A percentile compares a stretch with the other conserved stretches of the same genome.
phyloP scores from a whole-genome alignment of 208 protist genomes.

The Tritrichomonas musculus region DNA sequence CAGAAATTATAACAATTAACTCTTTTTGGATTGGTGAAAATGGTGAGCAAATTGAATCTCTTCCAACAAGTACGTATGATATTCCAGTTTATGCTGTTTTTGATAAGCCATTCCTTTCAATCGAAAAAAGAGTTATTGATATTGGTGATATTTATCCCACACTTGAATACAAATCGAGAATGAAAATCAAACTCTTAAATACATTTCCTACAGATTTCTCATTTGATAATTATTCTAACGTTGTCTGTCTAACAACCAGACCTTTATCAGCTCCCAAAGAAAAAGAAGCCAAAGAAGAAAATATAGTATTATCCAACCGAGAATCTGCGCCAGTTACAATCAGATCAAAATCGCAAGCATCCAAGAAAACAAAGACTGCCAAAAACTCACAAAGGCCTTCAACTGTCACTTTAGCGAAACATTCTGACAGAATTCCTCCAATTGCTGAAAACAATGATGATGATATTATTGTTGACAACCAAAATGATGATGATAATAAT shows the following conservation, averaged over 20 bases:
- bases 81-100: slow-evolving; percentile 15
- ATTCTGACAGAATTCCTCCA: too few species aligned
- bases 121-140: slow-evolving; percentile 2
- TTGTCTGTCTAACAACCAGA: too few species aligned
- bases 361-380: neutral
- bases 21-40: neutral
- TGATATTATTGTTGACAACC: neutral
- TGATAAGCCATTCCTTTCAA: neutral
- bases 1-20: slow-evolving; percentile 2
- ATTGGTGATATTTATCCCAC: slow-evolving; percentile 15
- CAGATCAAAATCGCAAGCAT: neutral
- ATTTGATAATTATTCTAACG: too few species aligned
- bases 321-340: neutral
- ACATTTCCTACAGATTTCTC: neutral
- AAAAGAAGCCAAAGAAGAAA: too few species aligned
- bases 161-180: neutral
- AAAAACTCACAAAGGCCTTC: too few species aligned
- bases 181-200: neutral
- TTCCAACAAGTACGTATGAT: neutral
- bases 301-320: too few species aligned
- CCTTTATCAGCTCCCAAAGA: too few species aligned
- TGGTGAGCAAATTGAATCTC: neutral
- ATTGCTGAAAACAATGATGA: neutral
- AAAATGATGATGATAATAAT: neutral
- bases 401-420: too few species aligned